These are phyloP conservation scores for Jatropha curcas DNA, from an alignment of 345 rosid species.

Conservation along the genomic window DNA sequence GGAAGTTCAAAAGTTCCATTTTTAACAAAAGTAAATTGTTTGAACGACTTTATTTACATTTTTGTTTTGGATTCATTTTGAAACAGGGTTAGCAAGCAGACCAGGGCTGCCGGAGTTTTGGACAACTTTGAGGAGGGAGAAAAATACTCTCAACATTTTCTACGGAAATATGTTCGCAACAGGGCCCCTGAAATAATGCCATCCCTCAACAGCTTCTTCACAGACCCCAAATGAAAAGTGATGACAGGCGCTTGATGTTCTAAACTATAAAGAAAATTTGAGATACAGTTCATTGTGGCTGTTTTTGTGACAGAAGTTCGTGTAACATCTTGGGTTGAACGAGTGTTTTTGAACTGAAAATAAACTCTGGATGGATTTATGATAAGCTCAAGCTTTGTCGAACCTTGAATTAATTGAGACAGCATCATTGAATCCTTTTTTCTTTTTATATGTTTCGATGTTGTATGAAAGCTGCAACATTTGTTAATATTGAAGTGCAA, in stretches of 20 bases:
- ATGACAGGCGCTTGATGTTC: background rate
- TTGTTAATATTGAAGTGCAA: background rate
- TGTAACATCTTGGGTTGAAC: background rate
- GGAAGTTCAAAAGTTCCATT: background rate
- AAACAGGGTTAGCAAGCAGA: slow-evolving; percentile 78
- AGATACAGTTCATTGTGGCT: background rate
- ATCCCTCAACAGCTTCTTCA: slow-evolving; percentile 77
- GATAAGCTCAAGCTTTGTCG: background rate
- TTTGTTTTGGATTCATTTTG: background rate
- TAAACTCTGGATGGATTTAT: background rate
- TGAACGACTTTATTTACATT: background rate
- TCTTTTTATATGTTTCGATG: background rate
- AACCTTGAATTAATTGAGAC: background rate
- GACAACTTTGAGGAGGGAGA: slow-evolving; percentile 88
- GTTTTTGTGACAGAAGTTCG: background rate
- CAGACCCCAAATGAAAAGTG: slow-evolving; percentile 69
- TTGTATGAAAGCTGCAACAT: background rate
- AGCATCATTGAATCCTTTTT: background rate
- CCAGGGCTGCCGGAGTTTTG: slow-evolving; percentile 85
- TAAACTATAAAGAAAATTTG: background rate
- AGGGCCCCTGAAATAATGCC: slow-evolving; percentile 91
- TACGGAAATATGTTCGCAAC: slow-evolving; percentile 75
- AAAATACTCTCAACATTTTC: slow-evolving; percentile 64
- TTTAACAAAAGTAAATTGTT: background rate
- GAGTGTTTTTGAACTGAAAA: slow-evolving; percentile 9